Base-by-base conservation (phyloP, 331 rosid species). In the Rhamnella rubrinervis region DNA sequence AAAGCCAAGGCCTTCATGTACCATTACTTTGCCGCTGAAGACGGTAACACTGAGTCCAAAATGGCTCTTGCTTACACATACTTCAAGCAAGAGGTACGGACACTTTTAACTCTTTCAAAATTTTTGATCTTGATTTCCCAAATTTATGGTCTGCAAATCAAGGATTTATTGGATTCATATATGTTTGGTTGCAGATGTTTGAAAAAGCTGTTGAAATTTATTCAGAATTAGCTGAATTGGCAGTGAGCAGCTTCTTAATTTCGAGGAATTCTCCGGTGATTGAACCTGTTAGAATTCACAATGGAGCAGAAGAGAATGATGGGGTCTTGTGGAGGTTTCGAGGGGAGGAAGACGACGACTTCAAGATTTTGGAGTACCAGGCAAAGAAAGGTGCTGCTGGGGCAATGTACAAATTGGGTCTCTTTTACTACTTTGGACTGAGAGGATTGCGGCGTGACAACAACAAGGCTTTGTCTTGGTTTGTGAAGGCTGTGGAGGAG, bases 271-370 rank as follows among this genome's bases (percentile, higher is more conserved):
- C 97, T 3, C 97, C 96, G 0, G 96, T 89, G 26, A 83, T 87
- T 26, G 99, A 95, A 73, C 96, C 96, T 3, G 87, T 91, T 55
- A 85, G 99, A 77, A 91, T 95, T 20, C 95, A 91, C 75, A 87
- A 71, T 53, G 97, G 95, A 58, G 93, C 96, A 17, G 97, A 95
- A 66, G 97, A 91, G 85, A 89, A 91, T 74, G 91, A 91, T 80
- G 97, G 89, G 21, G 97, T 96, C 11, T 78, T 95, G 53, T 83
- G 95, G 77, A 95, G 87, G 80, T 91, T 89, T 6, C 84, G 85
- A 68, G 99, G 99, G 18, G 99, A 95, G 72, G 97, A 95, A 65
- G 99, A 89, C 10, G 97, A 91, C 56, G 97, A 91, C 78, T 89
- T 95, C 55, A 96, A 91, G 81, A 91, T 95, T 53, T 80, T 95